A percentile compares a stretch with the other conserved stretches of the same genome.
Evolutionary conservation across 805 yeast genomes (phyloP).

Genomic region (Candida awuae): DNA sequence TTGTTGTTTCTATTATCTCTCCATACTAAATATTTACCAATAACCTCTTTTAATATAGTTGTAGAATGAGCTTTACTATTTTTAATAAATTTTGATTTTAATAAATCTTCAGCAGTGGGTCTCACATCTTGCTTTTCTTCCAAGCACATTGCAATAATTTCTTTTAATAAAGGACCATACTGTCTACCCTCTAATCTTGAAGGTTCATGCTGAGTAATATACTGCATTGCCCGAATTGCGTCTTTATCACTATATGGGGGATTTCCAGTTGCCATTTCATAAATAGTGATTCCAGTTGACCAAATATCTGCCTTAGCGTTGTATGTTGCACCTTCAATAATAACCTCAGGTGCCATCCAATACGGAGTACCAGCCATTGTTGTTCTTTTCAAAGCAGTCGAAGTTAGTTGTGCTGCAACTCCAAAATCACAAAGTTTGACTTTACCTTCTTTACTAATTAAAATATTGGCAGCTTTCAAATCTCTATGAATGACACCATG

Average conservation of each 20-base stretch:
- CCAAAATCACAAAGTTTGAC: slow-evolving; percentile 96
- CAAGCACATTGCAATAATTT: slow-evolving; percentile 81
- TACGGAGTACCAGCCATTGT: slow-evolving; percentile 96
- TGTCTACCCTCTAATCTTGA: slow-evolving; percentile 90
- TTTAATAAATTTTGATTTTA: slow-evolving; percentile 66
- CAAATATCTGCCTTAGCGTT: slow-evolving; percentile 93
- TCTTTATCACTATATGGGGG: slow-evolving; percentile 97
- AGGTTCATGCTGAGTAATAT: slow-evolving; percentile 88
- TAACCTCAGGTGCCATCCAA: slow-evolving; percentile 99
- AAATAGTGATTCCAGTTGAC: slow-evolving; percentile 92
- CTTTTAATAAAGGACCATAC: slow-evolving; percentile 69
- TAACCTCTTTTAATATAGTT: slow-evolving; percentile 57
- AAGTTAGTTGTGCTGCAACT: slow-evolving; percentile 87
- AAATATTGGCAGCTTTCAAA: slow-evolving; percentile 90
- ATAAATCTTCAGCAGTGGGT: slow-evolving; percentile 76
- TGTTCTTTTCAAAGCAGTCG: slow-evolving; percentile 68
- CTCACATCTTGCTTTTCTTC: slow-evolving; percentile 92
- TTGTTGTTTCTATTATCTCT: slow-evolving; percentile 57
- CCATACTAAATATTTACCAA: slow-evolving; percentile 65
- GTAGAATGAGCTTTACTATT: slow-evolving; percentile 55
- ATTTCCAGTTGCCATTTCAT: slow-evolving; percentile 92
- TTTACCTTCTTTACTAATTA: slow-evolving; percentile 74
- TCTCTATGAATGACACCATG: slow-evolving; percentile 94
- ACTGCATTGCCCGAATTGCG: slow-evolving; percentile 88
- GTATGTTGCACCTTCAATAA: slow-evolving; percentile 80